These are phyloP conservation scores for Cutaneotrichosporon cyanovorans DNA, from an alignment of 1,284 basidiomycete species.

Conservation along the genomic window DNA sequence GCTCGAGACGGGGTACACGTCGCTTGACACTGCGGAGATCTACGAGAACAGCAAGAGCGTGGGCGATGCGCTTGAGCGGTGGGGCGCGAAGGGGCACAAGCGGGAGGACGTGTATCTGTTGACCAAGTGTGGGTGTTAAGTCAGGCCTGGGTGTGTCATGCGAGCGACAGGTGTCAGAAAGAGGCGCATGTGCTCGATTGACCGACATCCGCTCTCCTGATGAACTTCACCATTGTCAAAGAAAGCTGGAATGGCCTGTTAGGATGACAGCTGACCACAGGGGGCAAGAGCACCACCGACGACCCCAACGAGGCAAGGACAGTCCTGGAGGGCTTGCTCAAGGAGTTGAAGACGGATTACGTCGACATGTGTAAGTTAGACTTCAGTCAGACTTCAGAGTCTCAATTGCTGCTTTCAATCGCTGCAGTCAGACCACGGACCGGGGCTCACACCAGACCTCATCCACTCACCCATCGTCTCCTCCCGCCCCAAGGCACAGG, in stretches of 20 bases:
- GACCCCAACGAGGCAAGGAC: conserved; percentile 27
- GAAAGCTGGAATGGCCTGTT: too few relatives aligned
- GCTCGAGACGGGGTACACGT: conserved; percentile 29
- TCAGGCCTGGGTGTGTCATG: neutral
- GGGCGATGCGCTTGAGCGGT: conserved; percentile 55
- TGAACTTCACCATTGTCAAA: too few relatives aligned
- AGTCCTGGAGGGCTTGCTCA: conserved; percentile 34
- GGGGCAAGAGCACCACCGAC: conserved; percentile 11
- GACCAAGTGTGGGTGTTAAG: conserved; percentile 44
- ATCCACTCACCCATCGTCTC: conserved; percentile 56
- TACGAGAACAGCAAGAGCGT: conserved; percentile 51
- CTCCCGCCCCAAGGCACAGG: conserved; percentile 22
- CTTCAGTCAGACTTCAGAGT: neutral
- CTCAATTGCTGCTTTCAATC: neutral
- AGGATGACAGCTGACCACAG: conserved; percentile 2
- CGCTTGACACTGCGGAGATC: conserved; percentile 35
- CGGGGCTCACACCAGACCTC: conserved; percentile 51
- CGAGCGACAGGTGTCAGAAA: neutral
- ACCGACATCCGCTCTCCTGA: conserved; percentile 77
- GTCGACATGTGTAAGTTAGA: conserved; percentile 50
- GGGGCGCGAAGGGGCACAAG: conserved; percentile 55
- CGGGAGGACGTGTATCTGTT: conserved; percentile 49
- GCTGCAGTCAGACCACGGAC: neutral
- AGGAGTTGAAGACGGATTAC: conserved; percentile 55
- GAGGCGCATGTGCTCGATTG: too few relatives aligned